Evolutionary conservation across 139 green algal genomes (phyloP).

Genomic region (Tetraselmis chui): DNA sequence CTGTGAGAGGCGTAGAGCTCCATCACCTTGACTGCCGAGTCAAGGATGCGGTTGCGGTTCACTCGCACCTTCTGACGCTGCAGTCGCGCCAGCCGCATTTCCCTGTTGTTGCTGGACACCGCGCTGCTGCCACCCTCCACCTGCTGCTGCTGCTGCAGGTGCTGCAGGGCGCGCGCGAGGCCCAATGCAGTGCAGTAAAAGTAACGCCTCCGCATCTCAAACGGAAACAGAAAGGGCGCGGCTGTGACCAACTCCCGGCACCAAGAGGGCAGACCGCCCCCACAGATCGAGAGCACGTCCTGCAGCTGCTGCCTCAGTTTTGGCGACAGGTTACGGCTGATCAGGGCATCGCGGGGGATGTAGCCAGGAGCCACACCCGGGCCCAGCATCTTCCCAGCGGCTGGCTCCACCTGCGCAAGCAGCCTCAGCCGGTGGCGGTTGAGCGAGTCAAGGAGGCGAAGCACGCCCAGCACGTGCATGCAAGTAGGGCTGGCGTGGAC

Average conservation of each 20-base stretch:
- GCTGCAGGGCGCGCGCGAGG: slow-evolving; percentile 74
- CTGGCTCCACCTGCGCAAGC: neutral
- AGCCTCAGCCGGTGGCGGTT: slow-evolving; percentile 39
- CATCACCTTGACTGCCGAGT: slow-evolving; percentile 76
- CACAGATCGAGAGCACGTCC: slow-evolving; percentile 87
- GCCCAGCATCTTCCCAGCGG: neutral
- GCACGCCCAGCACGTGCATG: slow-evolving; percentile 51
- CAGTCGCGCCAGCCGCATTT: slow-evolving; percentile 72
- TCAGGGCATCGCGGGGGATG: slow-evolving; percentile 62
- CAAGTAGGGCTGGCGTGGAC: slow-evolving; percentile 20
- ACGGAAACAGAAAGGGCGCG: slow-evolving; percentile 83
- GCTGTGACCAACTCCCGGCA: slow-evolving; percentile 47
- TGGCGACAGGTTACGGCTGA: slow-evolving; percentile 73
- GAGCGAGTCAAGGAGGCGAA: slow-evolving; percentile 63
- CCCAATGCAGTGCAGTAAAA: slow-evolving; percentile 89
- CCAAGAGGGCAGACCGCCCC: slow-evolving; percentile 74
- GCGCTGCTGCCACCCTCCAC: slow-evolving; percentile 40
- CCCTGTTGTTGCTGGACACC: slow-evolving; percentile 35
- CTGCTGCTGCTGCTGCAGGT: slow-evolving; percentile 72
- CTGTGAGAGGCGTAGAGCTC: slow-evolving; percentile 34
- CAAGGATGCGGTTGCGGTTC: slow-evolving; percentile 73
- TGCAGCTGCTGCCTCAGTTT: slow-evolving; percentile 87
- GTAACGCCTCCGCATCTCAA: slow-evolving; percentile 73
- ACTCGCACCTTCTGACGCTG: slow-evolving; percentile 86
- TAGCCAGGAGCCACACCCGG: slow-evolving; percentile 14